phyloP scores from a whole-genome alignment of 2,329 filamentous ascomycete species.

The Aspergillus melleus region DNA sequence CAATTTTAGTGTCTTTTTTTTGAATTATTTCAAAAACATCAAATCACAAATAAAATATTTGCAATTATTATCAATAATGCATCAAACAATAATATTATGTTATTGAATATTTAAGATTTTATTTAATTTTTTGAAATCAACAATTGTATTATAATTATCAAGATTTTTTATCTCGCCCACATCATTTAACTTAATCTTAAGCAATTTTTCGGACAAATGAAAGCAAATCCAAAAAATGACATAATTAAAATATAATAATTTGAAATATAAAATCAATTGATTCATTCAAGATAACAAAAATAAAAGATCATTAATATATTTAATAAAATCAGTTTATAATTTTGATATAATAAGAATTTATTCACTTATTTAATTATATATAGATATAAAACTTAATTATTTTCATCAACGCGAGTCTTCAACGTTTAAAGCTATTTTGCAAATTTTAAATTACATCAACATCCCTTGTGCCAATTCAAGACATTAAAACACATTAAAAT shows the following conservation, averaged over 20 bases:
- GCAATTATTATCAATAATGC: too few species aligned
- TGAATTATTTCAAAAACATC: not conserved
- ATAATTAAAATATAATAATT: not conserved
- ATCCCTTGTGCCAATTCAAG: slow-evolving; percentile 15
- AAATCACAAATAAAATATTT: too few species aligned
- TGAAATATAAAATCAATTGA: not conserved
- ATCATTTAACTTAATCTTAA: not conserved
- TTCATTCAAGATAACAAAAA: not conserved
- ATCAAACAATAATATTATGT: too few species aligned
- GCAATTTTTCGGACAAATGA: not conserved
- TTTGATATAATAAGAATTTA: not conserved
- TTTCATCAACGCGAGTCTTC: slow-evolving; percentile 14
- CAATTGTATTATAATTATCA: not conserved
- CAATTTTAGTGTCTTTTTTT: slow-evolving; percentile 4
- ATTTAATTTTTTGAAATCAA: not conserved
- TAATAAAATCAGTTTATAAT: not conserved
- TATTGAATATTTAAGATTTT: not conserved
- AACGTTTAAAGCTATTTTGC: slow-evolving; percentile 13
- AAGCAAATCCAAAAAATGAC: not conserved
- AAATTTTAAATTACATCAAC: slow-evolving; percentile 13
- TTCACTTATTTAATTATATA: not conserved
- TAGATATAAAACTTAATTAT: slow-evolving; percentile 12
- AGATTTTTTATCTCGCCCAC: not conserved
- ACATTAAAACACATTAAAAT: slow-evolving; percentile 20
- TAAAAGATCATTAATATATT: not conserved